phyloP scores from a whole-genome alignment of 305 asterid species.

The Solanum hybrid region DNA sequence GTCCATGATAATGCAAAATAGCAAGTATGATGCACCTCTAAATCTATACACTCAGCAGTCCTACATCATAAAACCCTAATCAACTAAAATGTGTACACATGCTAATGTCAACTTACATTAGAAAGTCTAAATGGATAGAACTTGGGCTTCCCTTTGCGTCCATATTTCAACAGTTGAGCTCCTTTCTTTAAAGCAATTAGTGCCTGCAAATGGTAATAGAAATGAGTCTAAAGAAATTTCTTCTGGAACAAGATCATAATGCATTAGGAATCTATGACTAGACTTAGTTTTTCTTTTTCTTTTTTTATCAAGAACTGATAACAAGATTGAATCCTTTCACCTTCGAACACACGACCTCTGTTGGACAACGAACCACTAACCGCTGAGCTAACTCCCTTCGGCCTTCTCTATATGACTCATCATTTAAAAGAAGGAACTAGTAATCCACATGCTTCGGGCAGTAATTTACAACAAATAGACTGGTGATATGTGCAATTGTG shows the following conservation, averaged over 20 bases:
- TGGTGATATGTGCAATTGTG: not conserved
- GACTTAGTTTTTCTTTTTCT: not conserved
- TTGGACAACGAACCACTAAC: not conserved
- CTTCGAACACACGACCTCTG: not conserved
- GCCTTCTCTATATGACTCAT: not conserved
- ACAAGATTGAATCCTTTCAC: not conserved
- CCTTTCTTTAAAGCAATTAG: conserved; percentile 87
- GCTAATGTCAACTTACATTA: conserved; percentile 38
- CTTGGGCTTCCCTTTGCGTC: conserved; percentile 93
- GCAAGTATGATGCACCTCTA: not conserved
- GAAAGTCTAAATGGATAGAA: conserved; percentile 86
- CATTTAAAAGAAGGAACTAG: not conserved
- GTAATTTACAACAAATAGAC: not conserved
- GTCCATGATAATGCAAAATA: not conserved
- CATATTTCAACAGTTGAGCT: conserved; percentile 87
- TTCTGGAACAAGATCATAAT: not conserved
- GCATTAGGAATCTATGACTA: not conserved
- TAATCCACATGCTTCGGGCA: not conserved
- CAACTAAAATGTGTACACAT: not conserved
- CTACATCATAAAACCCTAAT: not conserved
- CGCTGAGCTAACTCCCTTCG: not conserved
- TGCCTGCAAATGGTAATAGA: conserved; percentile 43
- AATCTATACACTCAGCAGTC: not conserved
- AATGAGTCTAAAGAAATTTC: not conserved
- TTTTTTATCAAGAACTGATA: not conserved